Conservation (phyloP, 176 grass and related monocot species). For the Oryza nivara region DNA sequence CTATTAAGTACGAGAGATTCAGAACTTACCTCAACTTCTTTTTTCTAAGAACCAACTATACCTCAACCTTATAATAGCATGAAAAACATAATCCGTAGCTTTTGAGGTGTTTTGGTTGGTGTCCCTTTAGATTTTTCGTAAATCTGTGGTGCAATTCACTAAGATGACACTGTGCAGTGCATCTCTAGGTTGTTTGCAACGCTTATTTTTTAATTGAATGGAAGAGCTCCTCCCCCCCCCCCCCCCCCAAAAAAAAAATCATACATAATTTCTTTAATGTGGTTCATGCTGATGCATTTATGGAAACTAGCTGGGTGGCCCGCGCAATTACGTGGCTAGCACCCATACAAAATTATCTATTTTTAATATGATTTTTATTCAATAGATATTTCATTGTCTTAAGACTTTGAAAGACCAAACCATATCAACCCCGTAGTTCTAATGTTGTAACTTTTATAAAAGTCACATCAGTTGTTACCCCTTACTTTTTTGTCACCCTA, state of each 20-base stretch:
- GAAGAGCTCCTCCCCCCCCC: not conserved
- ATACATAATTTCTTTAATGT: not conserved
- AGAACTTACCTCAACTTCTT: not conserved
- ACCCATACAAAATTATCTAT: too few relatives aligned
- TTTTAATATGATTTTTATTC: too few relatives aligned
- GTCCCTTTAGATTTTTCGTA: not conserved
- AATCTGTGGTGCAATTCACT: not conserved
- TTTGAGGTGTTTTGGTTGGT: not conserved
- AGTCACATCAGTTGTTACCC: too few relatives aligned
- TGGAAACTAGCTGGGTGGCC: not conserved
- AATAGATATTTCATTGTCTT: too few relatives aligned
- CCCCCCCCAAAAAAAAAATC: too few relatives aligned
- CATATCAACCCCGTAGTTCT: too few relatives aligned
- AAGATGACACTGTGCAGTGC: not conserved
- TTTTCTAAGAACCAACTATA: not conserved
- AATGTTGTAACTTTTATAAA: too few relatives aligned
- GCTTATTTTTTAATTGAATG: not conserved
- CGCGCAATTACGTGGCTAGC: too few relatives aligned
- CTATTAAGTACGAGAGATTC: not conserved
- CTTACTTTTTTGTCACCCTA: too few relatives aligned
- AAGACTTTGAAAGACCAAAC: too few relatives aligned
- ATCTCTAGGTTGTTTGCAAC: not conserved
- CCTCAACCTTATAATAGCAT: not conserved
- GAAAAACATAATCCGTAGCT: not conserved
- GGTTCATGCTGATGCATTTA: constrained; percentile 1